phyloP scores from a whole-genome alignment of 768 basidiomycete species.

The Ramaria sp. region DNA sequence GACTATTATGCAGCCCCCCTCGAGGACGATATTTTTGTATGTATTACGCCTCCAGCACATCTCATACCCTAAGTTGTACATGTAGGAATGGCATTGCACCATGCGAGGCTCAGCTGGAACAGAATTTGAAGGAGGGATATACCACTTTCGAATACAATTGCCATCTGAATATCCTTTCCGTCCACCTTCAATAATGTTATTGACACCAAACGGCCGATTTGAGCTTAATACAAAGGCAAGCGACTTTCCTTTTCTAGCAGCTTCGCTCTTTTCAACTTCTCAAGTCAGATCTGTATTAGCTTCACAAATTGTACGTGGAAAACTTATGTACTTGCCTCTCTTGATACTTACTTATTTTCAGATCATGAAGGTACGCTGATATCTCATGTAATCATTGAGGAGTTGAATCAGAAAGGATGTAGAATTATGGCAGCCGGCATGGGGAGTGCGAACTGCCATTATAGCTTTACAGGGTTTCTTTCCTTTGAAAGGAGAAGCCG shows the following conservation, averaged over 20 bases:
- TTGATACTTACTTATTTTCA: constrained; percentile 4
- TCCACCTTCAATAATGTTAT: constrained; percentile 90
- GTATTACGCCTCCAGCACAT: constrained; percentile 19
- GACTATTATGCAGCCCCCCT: constrained; percentile 77
- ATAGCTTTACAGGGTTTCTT: constrained; percentile 85
- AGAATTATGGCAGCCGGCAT: constrained; percentile 96
- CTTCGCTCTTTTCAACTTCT: constrained; percentile 8
- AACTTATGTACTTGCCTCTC: neutral
- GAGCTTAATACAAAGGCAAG: constrained; percentile 90
- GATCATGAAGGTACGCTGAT: constrained; percentile 17
- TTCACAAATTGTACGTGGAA: constrained; percentile 73
- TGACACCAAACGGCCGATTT: constrained; percentile 95
- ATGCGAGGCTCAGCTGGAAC: constrained; percentile 79
- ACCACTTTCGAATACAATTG: constrained; percentile 84
- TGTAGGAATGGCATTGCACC: constrained; percentile 94
- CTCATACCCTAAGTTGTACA: constrained; percentile 4
- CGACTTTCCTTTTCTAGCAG: neutral
- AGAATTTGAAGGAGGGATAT: constrained; percentile 91
- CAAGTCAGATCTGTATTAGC: constrained; percentile 74
- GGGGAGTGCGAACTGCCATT: constrained; percentile 89
- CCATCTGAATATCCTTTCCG: constrained; percentile 96
- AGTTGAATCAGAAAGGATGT: constrained; percentile 58
- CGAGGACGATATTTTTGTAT: constrained; percentile 85
- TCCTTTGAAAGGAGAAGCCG: constrained; percentile 77
- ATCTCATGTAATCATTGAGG: constrained; percentile 11